Evolutionary conservation across 768 basidiomycete genomes (phyloP), one percentile per base, ranked within the genome.

Genomic region (Naganishia friedmannii): DNA sequence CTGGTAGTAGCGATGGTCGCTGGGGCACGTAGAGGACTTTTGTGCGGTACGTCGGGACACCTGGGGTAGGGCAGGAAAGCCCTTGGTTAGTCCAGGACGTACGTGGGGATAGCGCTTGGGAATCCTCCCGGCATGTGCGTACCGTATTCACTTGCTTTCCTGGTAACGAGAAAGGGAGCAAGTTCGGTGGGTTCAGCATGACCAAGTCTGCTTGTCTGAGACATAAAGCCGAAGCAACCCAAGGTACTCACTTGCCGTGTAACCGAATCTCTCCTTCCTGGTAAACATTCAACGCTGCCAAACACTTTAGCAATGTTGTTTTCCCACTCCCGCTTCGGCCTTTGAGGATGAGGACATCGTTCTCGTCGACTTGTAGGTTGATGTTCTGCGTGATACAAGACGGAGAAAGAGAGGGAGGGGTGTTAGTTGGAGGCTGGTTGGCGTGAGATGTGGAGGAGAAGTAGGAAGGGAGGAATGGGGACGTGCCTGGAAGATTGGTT

Each of bases 11-110:
- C 0, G 92, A 90, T 0, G 93, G 89, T 48, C 93, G 84, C 80
- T 95, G 93, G 0, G 93, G 92, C 29, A 94, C 88, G 78, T 95
- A 95, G 70, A 88, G 85, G 2, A 95, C 87, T 67, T 85, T 85
- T 0, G 89, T 92, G 63, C 93, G 87, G 81, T 88, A 95, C 21
- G 78, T 77, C 2, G 93, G 91, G 28, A 93, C 86, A 15, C 89
- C 91, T 89, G 75, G 7, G 46, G 9, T 58, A 42, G 5, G 26
- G 9, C 9, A 8, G 9, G 42, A 15, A 42, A 32, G 4, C 69
- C 39, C 26, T 28, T 5, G 29, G 21, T 53, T 31, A 37, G 34
- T 8, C 65, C 19, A 28, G 46, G 60, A 34, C 29, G 45, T 17
- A 34, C 26, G 48, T 7, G 34, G 12, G 34, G n/a, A n/a, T n/a